A percentile compares a stretch with the other conserved stretches of the same genome.
These are phyloP conservation scores for Calendula officinalis DNA, from an alignment of 129 eudicot species.

Conservation along the genomic window DNA sequence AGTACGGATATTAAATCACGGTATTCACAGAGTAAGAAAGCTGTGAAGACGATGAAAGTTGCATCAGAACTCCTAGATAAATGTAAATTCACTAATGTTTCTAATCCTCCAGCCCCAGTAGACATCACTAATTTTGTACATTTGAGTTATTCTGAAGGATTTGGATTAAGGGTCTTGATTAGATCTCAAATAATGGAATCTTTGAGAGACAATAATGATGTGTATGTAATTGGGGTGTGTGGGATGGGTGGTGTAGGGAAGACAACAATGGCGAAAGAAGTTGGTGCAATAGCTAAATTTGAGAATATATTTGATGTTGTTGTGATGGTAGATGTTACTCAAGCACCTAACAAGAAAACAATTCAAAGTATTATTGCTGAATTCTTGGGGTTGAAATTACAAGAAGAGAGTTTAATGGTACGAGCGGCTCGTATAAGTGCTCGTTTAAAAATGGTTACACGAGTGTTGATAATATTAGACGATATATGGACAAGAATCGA, in stretches of 20 bases:
- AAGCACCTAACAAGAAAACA: constrained; percentile 20
- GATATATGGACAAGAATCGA: constrained; percentile 44
- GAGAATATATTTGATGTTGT: constrained; percentile 37
- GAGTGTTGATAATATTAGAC: constrained; percentile 38
- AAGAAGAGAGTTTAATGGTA: constrained; percentile 19
- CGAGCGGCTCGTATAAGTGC: constrained; percentile 36
- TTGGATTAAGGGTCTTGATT: constrained; percentile 31
- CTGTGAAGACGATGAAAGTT: constrained; percentile 22
- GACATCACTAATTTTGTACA: constrained; percentile 4
- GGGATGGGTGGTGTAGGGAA: constrained; percentile 63
- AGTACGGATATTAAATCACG: constrained; percentile 2
- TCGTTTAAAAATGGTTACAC: constrained; percentile 25
- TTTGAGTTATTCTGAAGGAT: constrained; percentile 17
- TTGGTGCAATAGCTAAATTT: constrained; percentile 29
- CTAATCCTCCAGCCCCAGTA: constrained; percentile 19
- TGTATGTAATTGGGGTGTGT: constrained; percentile 39
- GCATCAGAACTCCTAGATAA: constrained; percentile 16
- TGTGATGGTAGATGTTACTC: constrained; percentile 35
- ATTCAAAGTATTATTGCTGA: constrained; percentile 42
- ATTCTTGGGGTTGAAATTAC: constrained; percentile 27
- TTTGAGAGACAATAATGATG: constrained; percentile 21
- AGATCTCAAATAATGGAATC: constrained; percentile 28
- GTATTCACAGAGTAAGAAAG: constrained; percentile 24
- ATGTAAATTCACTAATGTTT: constrained; percentile 4
- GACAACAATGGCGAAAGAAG: constrained; percentile 43